Evolutionary conservation across 2,329 filamentous ascomycete species (phyloP).

Genomic region (Colletotrichum sublineola): DNA sequence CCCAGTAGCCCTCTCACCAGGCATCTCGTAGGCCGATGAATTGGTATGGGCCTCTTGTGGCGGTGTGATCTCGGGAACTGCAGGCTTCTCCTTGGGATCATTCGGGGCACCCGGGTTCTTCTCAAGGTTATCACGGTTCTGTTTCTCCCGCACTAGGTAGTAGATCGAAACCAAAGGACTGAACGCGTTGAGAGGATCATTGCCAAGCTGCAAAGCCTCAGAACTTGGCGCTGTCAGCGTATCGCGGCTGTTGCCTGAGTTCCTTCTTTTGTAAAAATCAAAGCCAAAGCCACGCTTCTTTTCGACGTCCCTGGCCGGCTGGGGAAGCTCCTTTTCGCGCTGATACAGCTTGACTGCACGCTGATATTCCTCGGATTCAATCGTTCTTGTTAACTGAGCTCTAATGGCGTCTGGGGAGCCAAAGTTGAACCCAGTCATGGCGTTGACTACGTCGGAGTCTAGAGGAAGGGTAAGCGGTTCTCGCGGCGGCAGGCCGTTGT

Average conservation of each 20-base stretch:
- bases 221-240: slow-evolving; percentile 86
- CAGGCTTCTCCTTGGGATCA: slow-evolving; percentile 56
- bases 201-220: slow-evolving; percentile 85
- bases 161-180: slow-evolving; percentile 94
- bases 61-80: slow-evolving; percentile 80
- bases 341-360: slow-evolving; percentile 80
- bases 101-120: slow-evolving; percentile 62
- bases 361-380: slow-evolving; percentile 95
- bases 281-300: slow-evolving; percentile 90
- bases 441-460: slow-evolving; percentile 85
- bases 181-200: slow-evolving; percentile 92
- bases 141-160: slow-evolving; percentile 95
- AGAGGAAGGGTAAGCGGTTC: slow-evolving; percentile 89
- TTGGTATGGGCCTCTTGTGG: slow-evolving; percentile 94
- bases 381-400: slow-evolving; percentile 83
- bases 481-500: slow-evolving; percentile 87
- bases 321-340: slow-evolving; percentile 73
- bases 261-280: slow-evolving; percentile 96
- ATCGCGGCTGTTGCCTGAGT: slow-evolving; percentile 89
- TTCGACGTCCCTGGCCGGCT: slow-evolving; percentile 74
- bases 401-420: slow-evolving; percentile 87
- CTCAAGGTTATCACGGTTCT: slow-evolving; percentile 77
- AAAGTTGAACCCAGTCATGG: slow-evolving; percentile 99
- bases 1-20: slow-evolving; percentile 88
- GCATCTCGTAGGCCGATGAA: slow-evolving; percentile 84